Evolutionary conservation across 768 basidiomycete species (phyloP).

Genomic region (Auriscalpium vulgare): DNA sequence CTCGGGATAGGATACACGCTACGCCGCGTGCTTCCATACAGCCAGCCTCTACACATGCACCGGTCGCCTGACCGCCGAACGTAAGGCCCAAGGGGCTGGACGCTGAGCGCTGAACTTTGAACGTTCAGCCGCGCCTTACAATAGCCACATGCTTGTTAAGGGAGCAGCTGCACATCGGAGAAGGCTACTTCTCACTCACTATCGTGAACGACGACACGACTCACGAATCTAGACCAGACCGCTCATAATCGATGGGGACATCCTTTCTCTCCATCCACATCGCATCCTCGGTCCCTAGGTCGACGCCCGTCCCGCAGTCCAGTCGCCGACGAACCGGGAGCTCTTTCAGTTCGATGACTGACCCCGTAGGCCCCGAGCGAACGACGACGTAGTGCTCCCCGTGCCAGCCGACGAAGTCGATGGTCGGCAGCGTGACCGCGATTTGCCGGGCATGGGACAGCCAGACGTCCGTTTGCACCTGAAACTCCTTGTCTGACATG

Average conservation of each 20-base stretch:
- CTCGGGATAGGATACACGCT: too few species aligned
- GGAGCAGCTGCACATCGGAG: too few species aligned
- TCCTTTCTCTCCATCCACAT: slow-evolving; percentile 66
- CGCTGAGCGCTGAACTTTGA: too few species aligned
- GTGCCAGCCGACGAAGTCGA: slow-evolving; percentile 70
- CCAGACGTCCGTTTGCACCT: slow-evolving; percentile 51
- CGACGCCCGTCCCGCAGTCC: slow-evolving; percentile 61
- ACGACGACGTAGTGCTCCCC: slow-evolving; percentile 64
- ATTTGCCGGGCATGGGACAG: slow-evolving; percentile 41
- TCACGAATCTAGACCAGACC: slow-evolving; percentile 38
- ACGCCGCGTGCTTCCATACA: too few species aligned
- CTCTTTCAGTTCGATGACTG: slow-evolving; percentile 44
- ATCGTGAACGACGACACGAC: too few species aligned
- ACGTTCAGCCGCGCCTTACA: too few species aligned
- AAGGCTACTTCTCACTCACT: too few species aligned
- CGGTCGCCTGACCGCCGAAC: too few species aligned
- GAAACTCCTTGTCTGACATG: slow-evolving; percentile 53
- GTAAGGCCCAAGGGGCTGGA: too few species aligned
- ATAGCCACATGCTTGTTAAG: too few species aligned
- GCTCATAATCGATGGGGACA: slow-evolving; percentile 70
- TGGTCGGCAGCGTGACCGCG: slow-evolving; percentile 38
- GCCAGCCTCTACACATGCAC: too few species aligned
- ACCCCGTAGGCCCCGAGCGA: slow-evolving; percentile 22
- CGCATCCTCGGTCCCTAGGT: slow-evolving; percentile 53
- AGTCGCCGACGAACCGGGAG: slow-evolving; percentile 46